These are phyloP conservation scores for Suillus clintonianus DNA, from an alignment of 768 basidiomycete species.

Conservation along the genomic window DNA sequence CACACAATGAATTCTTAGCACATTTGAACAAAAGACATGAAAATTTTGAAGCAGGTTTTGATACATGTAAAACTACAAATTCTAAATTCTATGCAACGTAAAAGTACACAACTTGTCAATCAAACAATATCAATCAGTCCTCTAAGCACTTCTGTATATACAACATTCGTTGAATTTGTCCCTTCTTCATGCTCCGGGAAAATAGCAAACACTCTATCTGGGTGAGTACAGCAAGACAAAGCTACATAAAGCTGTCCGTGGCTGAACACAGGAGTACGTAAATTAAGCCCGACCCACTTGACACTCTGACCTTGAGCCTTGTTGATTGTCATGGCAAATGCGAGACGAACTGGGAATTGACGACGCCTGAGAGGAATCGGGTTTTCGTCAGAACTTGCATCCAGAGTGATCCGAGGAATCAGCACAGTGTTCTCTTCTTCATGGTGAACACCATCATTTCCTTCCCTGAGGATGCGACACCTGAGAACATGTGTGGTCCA, in stretches of 20 bases:
- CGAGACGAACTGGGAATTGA: constrained; percentile 36
- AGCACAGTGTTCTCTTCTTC: constrained; percentile 19
- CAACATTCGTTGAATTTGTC: neutral
- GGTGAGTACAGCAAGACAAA: constrained; percentile 26
- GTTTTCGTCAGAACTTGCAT: constrained; percentile 15
- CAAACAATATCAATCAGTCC: neutral
- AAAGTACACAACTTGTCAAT: too few relatives aligned
- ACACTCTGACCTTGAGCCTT: constrained; percentile 41
- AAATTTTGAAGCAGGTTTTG: too few relatives aligned
- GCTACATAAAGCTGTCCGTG: constrained; percentile 42
- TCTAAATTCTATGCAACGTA: too few relatives aligned
- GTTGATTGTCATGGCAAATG: constrained; percentile 42
- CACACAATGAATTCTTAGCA: too few relatives aligned
- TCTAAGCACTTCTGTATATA: constrained; percentile 7
- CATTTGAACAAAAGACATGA: too few relatives aligned
- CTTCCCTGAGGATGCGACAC: constrained; percentile 24
- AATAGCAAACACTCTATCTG: neutral
- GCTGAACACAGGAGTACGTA: constrained; percentile 29
- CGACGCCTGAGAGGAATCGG: constrained; percentile 22
- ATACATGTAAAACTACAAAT: too few relatives aligned
- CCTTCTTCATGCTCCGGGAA: neutral
- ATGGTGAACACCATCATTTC: constrained; percentile 17
- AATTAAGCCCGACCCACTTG: constrained; percentile 32
- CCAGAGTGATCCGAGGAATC: constrained; percentile 31
- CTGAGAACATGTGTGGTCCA: constrained; percentile 25